These are phyloP conservation scores for Lindgomyces ingoldianus DNA, from an alignment of 495 filamentous ascomycete genomes.

Conservation along the genomic window DNA sequence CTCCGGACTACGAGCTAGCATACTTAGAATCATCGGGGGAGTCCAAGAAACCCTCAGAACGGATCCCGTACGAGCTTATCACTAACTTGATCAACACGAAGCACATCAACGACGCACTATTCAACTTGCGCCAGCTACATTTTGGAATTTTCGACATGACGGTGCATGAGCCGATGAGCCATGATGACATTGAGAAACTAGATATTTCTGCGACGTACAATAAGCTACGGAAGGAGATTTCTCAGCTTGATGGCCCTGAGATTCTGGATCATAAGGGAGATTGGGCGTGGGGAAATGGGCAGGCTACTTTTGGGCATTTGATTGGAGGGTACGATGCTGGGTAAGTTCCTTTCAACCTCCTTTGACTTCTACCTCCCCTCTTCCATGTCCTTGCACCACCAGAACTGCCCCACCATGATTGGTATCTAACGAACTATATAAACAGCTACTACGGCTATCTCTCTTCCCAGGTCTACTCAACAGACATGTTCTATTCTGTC, in stretches of 20 bases:
- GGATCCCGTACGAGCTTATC: slow-evolving; percentile 65
- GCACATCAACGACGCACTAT: slow-evolving; percentile 69
- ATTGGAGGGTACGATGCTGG: slow-evolving; percentile 74
- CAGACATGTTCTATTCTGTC: slow-evolving; percentile 78
- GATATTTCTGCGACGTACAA: slow-evolving; percentile 47
- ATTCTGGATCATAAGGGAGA: slow-evolving; percentile 54
- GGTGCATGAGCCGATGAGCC: slow-evolving; percentile 46
- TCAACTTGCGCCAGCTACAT: slow-evolving; percentile 68
- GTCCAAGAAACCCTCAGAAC: slow-evolving; percentile 48
- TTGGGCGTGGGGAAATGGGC: slow-evolving; percentile 62
- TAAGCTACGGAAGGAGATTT: slow-evolving; percentile 54
- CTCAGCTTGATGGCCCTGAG: slow-evolving; percentile 65
- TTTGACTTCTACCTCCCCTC: slow-evolving; percentile 55
- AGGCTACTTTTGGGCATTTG: slow-evolving; percentile 71
- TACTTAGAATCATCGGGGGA: slow-evolving; percentile 56
- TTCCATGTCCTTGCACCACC: not conserved
- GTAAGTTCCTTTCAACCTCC: slow-evolving; percentile 35
- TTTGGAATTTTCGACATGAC: slow-evolving; percentile 67
- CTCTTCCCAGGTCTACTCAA: slow-evolving; percentile 65
- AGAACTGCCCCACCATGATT: not conserved
- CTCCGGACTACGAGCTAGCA: slow-evolving; percentile 58
- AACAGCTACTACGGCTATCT: slow-evolving; percentile 65
- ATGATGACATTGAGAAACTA: slow-evolving; percentile 42
- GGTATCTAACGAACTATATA: not conserved
- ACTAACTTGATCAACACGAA: slow-evolving; percentile 63